phyloP scores from a whole-genome alignment of 23 red algal species.

The Porphyridium purpureum region DNA sequence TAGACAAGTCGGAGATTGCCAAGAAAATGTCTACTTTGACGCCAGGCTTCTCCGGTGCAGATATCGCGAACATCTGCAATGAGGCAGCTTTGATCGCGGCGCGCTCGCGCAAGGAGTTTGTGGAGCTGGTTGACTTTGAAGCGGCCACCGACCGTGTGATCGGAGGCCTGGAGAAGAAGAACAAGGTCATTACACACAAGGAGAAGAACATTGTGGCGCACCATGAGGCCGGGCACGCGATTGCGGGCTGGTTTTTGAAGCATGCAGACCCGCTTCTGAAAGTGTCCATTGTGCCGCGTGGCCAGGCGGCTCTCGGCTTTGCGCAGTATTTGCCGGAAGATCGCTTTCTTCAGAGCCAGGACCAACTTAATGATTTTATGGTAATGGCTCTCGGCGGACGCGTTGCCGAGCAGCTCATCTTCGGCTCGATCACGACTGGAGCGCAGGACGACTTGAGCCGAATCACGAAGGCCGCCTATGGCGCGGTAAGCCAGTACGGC shows the following conservation, averaged over 20 bases:
- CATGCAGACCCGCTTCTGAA: constrained; percentile 95
- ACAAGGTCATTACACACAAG: constrained; percentile 73
- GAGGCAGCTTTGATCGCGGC: constrained; percentile 95
- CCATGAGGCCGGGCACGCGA: constrained; percentile 96
- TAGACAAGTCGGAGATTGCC: constrained; percentile 25
- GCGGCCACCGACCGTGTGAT: constrained; percentile 86
- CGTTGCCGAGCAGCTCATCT: constrained; percentile 72
- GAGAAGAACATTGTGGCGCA: constrained; percentile 94
- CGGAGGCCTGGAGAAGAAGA: constrained; percentile 96
- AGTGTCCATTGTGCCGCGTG: constrained; percentile 96
- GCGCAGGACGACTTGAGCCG: constrained; percentile 91
- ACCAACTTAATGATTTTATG: constrained; percentile 85
- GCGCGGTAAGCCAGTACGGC: constrained; percentile 72
- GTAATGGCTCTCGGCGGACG: constrained; percentile 82
- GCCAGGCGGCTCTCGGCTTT: constrained; percentile 92
- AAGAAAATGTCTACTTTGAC: constrained; percentile 80
- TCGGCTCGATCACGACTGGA: constrained; percentile 77
- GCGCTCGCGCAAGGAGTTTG: constrained; percentile 30
- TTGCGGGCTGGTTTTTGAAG: constrained; percentile 91
- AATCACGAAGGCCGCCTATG: constrained; percentile 80
- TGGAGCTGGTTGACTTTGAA: constrained; percentile 90
- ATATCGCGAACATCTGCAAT: constrained; percentile 99
- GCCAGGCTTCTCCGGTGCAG: constrained; percentile 98
- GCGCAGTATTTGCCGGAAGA: constrained; percentile 93
- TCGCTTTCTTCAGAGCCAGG: constrained; percentile 57